A percentile compares a stretch with the other conserved stretches of the same genome.
phyloP scores from a whole-genome alignment of 768 basidiomycete genomes.

The Nevesoporus exiguus region DNA sequence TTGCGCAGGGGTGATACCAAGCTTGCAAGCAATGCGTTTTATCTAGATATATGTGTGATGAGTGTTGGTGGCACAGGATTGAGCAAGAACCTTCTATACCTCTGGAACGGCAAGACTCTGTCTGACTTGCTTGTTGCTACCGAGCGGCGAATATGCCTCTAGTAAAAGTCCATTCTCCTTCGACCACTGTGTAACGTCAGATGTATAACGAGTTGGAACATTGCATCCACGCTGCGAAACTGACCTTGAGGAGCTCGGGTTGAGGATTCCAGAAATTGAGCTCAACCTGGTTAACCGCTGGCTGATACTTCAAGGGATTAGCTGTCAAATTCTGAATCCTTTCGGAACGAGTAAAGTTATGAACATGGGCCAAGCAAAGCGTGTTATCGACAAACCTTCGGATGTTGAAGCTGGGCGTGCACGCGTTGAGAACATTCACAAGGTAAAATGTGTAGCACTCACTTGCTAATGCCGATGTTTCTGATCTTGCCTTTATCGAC shows the following conservation, averaged over 20 bases:
- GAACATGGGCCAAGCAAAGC: not conserved
- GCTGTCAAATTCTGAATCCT: slow-evolving; percentile 62
- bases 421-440: not conserved
- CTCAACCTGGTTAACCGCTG: slow-evolving; percentile 79
- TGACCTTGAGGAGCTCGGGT: slow-evolving; percentile 64
- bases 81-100: slow-evolving; percentile 26
- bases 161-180: slow-evolving; percentile 61
- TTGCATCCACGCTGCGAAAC: slow-evolving; percentile 1
- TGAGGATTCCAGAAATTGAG: slow-evolving; percentile 77
- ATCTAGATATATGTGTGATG: slow-evolving; percentile 34
- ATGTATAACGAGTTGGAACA: not conserved
- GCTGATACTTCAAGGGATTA: slow-evolving; percentile 54
- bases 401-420: slow-evolving; percentile 52
- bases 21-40: slow-evolving; percentile 53
- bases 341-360: not conserved
- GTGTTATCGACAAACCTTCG: slow-evolving; percentile 33
- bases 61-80: not conserved
- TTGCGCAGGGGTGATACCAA: slow-evolving; percentile 72
- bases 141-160: slow-evolving; percentile 77
- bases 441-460: slow-evolving; percentile 10
- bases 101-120: slow-evolving; percentile 57
- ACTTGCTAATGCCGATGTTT: slow-evolving; percentile 87
- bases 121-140: slow-evolving; percentile 55
- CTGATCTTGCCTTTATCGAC: slow-evolving; percentile 72
- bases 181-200: slow-evolving; percentile 49